Percentiles rank a stretch among this genome's conserved stretches.
Conservation (phyloP, 1,284 basidiomycete genomes). For the Papiliotrema laurentii region DNA sequence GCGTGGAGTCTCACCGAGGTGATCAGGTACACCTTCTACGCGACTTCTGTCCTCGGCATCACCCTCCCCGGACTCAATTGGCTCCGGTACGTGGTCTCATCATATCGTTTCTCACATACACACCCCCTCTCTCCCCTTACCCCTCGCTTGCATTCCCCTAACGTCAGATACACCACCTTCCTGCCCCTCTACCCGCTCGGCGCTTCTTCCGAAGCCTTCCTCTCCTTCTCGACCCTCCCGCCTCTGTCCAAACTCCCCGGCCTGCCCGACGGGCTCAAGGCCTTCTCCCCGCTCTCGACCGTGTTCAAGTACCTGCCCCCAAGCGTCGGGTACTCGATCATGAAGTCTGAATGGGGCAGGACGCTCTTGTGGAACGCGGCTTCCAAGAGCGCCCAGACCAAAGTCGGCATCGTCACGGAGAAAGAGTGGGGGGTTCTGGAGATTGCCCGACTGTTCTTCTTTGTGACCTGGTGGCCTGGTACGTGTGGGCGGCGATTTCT, state of each 20-base stretch:
- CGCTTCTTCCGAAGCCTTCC: slow-evolving; percentile 81
- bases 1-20: slow-evolving; percentile 92
- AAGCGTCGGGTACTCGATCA: slow-evolving; percentile 16
- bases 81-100: slow-evolving; percentile 52
- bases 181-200: slow-evolving; percentile 89
- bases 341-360: slow-evolving; percentile 26
- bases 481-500: slow-evolving; percentile 30
- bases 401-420: slow-evolving; percentile 6
- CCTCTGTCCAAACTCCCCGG: slow-evolving; percentile 46
- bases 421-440: slow-evolving; percentile 45
- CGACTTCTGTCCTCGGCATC: slow-evolving; percentile 60
- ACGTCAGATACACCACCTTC: slow-evolving; percentile 76
- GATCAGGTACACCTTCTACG: slow-evolving; percentile 89
- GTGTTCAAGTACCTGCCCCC: slow-evolving; percentile 23
- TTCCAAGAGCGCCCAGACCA: slow-evolving; percentile 16
- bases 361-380: slow-evolving; percentile 31
- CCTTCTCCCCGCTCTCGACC: slow-evolving; percentile 16
- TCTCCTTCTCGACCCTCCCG: slow-evolving; percentile 75
- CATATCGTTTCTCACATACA: neutral
- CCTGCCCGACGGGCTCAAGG: slow-evolving; percentile 16
- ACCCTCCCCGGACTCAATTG: slow-evolving; percentile 47
- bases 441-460: slow-evolving; percentile 61
- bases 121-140: neutral
- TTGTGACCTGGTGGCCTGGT: slow-evolving; percentile 90
- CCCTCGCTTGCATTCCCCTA: neutral